These are phyloP conservation scores for Plasmodium berghei DNA, from an alignment of 169 alveolate genomes.

Conservation along the genomic window DNA sequence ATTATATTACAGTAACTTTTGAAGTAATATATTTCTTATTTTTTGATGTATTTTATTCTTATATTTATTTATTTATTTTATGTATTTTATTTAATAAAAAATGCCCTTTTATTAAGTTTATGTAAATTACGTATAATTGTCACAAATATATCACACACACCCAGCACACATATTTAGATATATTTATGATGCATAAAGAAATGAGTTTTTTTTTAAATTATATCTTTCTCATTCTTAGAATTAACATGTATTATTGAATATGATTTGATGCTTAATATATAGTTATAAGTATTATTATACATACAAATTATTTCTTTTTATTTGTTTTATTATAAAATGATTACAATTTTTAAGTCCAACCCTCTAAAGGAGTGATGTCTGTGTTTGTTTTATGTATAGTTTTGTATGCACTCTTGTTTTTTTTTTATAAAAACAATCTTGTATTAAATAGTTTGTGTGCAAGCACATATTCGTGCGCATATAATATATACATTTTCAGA, in stretches of 20 bases:
- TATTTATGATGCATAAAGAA: too few species aligned
- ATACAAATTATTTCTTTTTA: too few species aligned
- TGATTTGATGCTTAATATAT: too few species aligned
- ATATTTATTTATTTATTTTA: not conserved
- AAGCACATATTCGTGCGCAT: constrained; percentile 3
- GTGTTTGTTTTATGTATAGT: not conserved
- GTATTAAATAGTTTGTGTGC: too few species aligned
- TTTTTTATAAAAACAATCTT: not conserved
- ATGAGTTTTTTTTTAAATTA: too few species aligned
- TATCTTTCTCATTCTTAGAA: too few species aligned
- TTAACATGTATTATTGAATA: too few species aligned
- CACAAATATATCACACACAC: constrained; percentile 6
- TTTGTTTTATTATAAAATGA: too few species aligned
- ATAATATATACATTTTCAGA: not conserved
- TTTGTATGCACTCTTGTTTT: not conserved
- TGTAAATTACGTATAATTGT: not conserved
- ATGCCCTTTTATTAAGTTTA: not conserved
- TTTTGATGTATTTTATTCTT: constrained; percentile 7
- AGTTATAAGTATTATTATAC: too few species aligned
- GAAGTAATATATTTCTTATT: not conserved
- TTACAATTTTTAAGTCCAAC: too few species aligned
- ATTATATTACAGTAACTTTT: constrained; percentile 4
- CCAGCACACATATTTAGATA: not conserved
- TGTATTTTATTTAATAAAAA: constrained; percentile 7
- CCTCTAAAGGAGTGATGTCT: too few species aligned